Base-by-base conservation (phyloP, 345 rosid species). In the Nephelium lappaceum region DNA sequence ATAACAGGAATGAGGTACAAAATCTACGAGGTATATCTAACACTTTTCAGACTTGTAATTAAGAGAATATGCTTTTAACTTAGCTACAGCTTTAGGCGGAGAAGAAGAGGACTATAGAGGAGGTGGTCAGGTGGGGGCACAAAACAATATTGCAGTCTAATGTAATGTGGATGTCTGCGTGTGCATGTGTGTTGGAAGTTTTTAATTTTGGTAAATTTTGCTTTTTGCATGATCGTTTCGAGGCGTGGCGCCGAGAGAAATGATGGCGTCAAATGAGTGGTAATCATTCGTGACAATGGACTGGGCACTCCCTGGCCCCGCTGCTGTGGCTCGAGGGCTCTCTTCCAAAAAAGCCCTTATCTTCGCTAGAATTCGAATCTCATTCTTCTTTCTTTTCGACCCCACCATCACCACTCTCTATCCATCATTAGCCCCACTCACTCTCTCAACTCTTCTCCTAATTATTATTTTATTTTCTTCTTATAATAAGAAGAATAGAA, bases 221-320 rank as follows among this genome's bases (percentile, higher is more conserved):
- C 57, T 45, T 55, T 51, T 77, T 16, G 89, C 88, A 86, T 80
- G 85, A 84, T 84, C 84, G 24, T n/a, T 60, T 6, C 64, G 84
- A 83, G 83, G 89, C 91, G 91, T 88, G 91, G 86, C 88, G 84
- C 82, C 81, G 74, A 78, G 51, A 19, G 85, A 61, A 18, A 86
- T 88, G 66, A 86, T 84, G 19, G 19, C 81, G 65, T 77, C 76
- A 76, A 76, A 79, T 81, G 83, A 81, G 73, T n/a, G 39, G 67
- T 71, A 69, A 88, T 88, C 74, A 88, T 88, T 85, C 74, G 85
- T 88, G 51, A 47, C 80, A 0, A 1, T 14, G 49, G 62, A 25
- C 70, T 77, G 80, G 73, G 36, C 36, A 3, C 36, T 31, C 36
- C 36, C 36, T 31, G 36, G 36, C 36, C 36, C 36, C 2, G 36